Evolutionary conservation across 257 asterid species (phyloP).

Genomic region (Osmanthus fragrans): DNA sequence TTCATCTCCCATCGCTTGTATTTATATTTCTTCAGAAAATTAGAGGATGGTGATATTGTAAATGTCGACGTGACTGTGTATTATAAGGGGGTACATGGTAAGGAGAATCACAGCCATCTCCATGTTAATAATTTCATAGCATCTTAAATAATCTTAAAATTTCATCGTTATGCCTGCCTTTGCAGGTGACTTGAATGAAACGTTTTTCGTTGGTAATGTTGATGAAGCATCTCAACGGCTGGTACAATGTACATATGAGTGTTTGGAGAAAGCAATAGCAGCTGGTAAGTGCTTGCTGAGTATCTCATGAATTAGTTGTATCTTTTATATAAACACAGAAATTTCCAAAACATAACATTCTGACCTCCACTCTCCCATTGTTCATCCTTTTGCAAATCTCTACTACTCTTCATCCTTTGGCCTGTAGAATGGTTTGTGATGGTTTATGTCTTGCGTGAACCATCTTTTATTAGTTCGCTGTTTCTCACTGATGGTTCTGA

Average conservation of each 20-base stretch:
- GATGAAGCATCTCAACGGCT: slow-evolving; percentile 80
- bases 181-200: slow-evolving; percentile 95
- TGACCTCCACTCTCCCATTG: background rate
- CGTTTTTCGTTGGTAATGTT: slow-evolving; percentile 92
- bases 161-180: slow-evolving; percentile 16
- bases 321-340: background rate
- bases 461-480: background rate
- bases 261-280: slow-evolving; percentile 93
- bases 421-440: background rate
- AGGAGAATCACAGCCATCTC: slow-evolving; percentile 17
- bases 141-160: background rate
- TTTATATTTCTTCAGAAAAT: slow-evolving; percentile 57
- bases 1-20: slow-evolving; percentile 9
- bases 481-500: background rate
- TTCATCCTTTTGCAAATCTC: background rate
- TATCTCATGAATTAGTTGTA: background rate
- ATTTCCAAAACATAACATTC: background rate
- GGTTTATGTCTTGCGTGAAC: background rate
- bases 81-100: slow-evolving; percentile 95
- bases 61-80: slow-evolving; percentile 87
- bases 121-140: background rate
- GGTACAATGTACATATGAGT: slow-evolving; percentile 91
- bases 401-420: background rate
- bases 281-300: slow-evolving; percentile 52
- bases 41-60: slow-evolving; percentile 97